phyloP scores from a whole-genome alignment of 768 basidiomycete species.

The Mycena haematopus region DNA sequence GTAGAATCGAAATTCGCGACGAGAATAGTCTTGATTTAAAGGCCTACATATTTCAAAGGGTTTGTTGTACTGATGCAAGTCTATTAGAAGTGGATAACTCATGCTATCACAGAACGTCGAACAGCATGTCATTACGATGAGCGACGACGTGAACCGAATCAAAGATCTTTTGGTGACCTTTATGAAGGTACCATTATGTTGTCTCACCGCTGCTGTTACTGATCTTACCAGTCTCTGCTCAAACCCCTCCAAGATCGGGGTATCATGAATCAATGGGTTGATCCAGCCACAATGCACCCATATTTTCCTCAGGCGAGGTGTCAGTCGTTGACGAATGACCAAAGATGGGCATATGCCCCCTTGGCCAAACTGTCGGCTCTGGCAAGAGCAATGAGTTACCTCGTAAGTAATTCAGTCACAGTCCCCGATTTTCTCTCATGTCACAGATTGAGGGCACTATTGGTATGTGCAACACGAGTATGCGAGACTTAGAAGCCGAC shows the following conservation, averaged over 20 bases:
- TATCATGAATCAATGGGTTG: constrained; percentile 53
- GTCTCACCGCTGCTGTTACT: background rate
- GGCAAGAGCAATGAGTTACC: constrained; percentile 86
- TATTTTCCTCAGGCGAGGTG: constrained; percentile 60
- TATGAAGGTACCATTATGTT: constrained; percentile 67
- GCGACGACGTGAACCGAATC: constrained; percentile 66
- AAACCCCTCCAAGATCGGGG: constrained; percentile 44
- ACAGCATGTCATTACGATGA: constrained; percentile 80
- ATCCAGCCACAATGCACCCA: constrained; percentile 71
- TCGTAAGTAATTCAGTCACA: constrained; percentile 56
- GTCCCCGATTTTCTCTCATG: constrained; percentile 11
- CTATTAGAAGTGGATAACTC: background rate
- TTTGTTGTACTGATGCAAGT: constrained; percentile 34
- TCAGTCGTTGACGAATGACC: constrained; percentile 42
- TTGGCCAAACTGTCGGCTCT: constrained; percentile 61
- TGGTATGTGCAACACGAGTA: constrained; percentile 73
- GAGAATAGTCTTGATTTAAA: constrained; percentile 89
- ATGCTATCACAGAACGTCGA: constrained; percentile 61
- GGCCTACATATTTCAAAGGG: constrained; percentile 89
- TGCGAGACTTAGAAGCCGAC: constrained; percentile 56
- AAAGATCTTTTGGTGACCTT: constrained; percentile 70
- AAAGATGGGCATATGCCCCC: constrained; percentile 56
- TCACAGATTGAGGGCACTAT: constrained; percentile 82
- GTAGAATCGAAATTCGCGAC: constrained; percentile 92
- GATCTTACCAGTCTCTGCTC: constrained; percentile 38